A percentile compares a stretch with the other conserved stretches of the same genome.
These are phyloP conservation scores for Yarrowia galli DNA, from an alignment of 1,139 yeast species.

Conservation along the genomic window DNA sequence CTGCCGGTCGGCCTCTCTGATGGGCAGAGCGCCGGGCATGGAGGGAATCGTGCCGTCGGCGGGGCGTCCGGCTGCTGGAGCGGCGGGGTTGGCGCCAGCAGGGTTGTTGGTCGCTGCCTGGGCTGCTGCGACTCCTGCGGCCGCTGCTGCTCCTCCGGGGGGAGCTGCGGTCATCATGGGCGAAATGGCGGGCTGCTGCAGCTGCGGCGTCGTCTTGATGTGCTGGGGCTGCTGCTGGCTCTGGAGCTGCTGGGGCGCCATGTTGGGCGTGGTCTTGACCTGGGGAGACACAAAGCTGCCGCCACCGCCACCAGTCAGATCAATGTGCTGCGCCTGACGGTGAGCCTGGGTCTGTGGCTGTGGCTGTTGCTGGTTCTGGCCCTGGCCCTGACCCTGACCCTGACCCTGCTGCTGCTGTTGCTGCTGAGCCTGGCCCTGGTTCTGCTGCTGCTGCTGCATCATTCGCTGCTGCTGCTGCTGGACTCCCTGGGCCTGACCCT, in stretches of 20 bases:
- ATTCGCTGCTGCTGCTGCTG: constrained; percentile 24
- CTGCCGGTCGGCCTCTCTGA: constrained; percentile 57
- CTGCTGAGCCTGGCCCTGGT: not conserved
- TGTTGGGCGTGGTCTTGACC: constrained; percentile 18
- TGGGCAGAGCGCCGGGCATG: constrained; percentile 29
- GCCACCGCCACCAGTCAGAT: constrained; percentile 4
- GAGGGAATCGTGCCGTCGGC: constrained; percentile 40
- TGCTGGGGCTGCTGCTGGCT: constrained; percentile 11
- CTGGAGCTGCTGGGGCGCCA: constrained; percentile 25
- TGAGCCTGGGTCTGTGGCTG: constrained; percentile 42
- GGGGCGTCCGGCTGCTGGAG: constrained; percentile 42
- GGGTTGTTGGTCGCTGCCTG: not conserved
- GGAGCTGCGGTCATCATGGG: constrained; percentile 2
- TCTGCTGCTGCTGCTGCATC: constrained; percentile 19
- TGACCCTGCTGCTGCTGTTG: constrained; percentile 24
- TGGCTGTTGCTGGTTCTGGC: not conserved
- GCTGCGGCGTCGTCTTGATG: constrained; percentile 24
- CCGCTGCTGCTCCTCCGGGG: constrained; percentile 7
- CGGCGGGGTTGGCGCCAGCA: constrained; percentile 37
- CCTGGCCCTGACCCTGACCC: not conserved
- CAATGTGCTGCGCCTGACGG: constrained; percentile 26
- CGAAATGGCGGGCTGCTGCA: constrained; percentile 24
- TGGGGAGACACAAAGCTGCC: constrained; percentile 4
- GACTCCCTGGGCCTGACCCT: not conserved
- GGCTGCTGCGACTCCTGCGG: constrained; percentile 16